These are phyloP conservation scores for Colletotrichum sp. DNA, from an alignment of 2,329 filamentous ascomycete genomes.

Conservation along the genomic window DNA sequence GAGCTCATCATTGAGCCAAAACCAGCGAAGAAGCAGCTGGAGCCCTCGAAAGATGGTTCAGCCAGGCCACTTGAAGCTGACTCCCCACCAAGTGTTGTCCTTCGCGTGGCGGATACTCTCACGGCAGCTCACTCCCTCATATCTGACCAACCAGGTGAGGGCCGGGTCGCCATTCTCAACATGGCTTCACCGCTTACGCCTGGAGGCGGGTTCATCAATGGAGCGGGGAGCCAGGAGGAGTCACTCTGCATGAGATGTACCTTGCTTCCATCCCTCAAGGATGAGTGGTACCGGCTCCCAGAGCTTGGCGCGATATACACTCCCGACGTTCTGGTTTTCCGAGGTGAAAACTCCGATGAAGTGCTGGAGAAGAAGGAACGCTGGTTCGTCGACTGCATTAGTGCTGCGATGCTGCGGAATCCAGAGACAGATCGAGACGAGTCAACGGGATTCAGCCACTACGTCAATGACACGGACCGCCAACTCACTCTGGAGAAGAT, in stretches of 20 bases:
- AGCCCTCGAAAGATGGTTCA: neutral
- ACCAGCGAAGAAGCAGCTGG: neutral
- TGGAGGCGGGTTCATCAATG: slow-evolving; percentile 65
- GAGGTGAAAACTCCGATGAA: slow-evolving; percentile 37
- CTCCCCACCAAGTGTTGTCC: slow-evolving; percentile 39
- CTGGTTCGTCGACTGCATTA: slow-evolving; percentile 64
- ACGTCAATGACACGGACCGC: slow-evolving; percentile 51
- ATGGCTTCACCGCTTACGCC: slow-evolving; percentile 68
- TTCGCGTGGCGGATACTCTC: slow-evolving; percentile 58
- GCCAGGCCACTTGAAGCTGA: neutral
- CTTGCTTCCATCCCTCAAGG: slow-evolving; percentile 60
- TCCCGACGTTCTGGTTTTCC: slow-evolving; percentile 64
- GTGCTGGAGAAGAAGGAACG: slow-evolving; percentile 50
- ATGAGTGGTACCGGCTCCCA: slow-evolving; percentile 64
- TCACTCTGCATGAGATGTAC: slow-evolving; percentile 66
- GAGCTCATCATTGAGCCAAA: slow-evolving; percentile 48
- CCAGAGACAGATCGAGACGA: slow-evolving; percentile 54
- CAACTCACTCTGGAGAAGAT: slow-evolving; percentile 61
- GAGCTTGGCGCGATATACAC: slow-evolving; percentile 62
- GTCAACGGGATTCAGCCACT: slow-evolving; percentile 34
- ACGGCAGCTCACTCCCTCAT: slow-evolving; percentile 49
- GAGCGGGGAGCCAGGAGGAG: slow-evolving; percentile 66
- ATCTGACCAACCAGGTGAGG: neutral
- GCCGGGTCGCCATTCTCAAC: slow-evolving; percentile 60
- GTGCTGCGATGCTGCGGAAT: slow-evolving; percentile 62